Evolutionary conservation across 208 protist genomes (phyloP), one percentile per base, ranked within the genome.

Genomic region (Blastocrithidia nonstop): DNA sequence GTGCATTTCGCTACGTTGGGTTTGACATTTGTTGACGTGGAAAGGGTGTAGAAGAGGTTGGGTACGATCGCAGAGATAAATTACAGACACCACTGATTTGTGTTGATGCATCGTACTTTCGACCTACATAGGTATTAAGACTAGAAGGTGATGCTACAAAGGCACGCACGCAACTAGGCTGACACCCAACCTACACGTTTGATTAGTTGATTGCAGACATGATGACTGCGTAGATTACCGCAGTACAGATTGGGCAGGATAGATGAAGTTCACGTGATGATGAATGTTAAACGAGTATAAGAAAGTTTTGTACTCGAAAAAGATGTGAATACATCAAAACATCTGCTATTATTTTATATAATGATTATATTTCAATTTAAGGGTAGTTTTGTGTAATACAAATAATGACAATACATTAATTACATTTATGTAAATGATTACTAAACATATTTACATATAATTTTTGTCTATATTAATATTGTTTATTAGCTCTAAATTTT

Each of bases 51-150:
- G 51, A 97, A 6, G 92, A 96, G 55, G 57, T 89, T n/a, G 88
- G 86, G 45, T 58, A 68, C n/a, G 41, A 84, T 23, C 49, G 20
- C 20, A 26, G 27, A 9, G 64, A 64, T 2, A 39, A 39, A 6
- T 6, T 2, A 24, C 35, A 17, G 2, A 39, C 19, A 1, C 48
- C 49, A 19, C 45, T 84, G 29, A 71, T 96, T 16, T 25, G 51
- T 6, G 57, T 96, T 16, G 78, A 91, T 56, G 44, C 54, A 8
- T 40, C 50, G 17, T 97, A 96, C 57, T 97, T 95, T 75, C 74
- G 94, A 35, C 94, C 93, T 31, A 84, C 90, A n/a, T 93, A 98
- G 61, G 94, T 98, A 15, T 91, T 97, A 22, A 65, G 85, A 8
- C 76, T 98, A 2, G 61, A 96, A 3, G 95, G 95, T 42, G 60